These are phyloP conservation scores for Triticum urartu DNA, from an alignment of 176 grass and related monocot genomes.

Conservation along the genomic window DNA sequence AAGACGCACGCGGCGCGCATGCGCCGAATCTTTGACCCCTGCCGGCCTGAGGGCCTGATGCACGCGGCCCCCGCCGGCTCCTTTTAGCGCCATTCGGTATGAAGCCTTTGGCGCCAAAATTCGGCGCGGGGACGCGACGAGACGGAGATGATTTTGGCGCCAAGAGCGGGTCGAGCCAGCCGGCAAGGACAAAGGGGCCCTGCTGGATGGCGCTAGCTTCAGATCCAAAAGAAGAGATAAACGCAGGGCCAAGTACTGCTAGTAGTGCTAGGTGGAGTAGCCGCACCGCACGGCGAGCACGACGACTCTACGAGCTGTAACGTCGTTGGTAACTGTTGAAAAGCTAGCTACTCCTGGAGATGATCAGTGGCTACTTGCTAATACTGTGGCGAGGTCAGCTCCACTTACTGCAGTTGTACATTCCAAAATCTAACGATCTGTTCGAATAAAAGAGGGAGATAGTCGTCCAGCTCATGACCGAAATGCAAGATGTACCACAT, in stretches of 20 bases:
- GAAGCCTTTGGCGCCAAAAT: slow-evolving; percentile 24
- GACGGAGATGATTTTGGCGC: background rate
- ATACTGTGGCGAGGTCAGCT: background rate
- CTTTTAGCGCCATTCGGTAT: slow-evolving; percentile 12
- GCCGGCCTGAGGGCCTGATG: background rate
- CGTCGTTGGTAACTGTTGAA: background rate
- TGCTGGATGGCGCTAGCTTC: background rate
- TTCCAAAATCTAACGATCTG: too few relatives aligned
- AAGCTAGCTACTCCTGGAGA: background rate
- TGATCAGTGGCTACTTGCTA: background rate
- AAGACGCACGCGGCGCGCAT: background rate
- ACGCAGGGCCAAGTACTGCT: background rate
- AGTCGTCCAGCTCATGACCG: background rate
- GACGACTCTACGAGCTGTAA: background rate
- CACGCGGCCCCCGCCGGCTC: background rate
- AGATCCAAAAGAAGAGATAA: background rate
- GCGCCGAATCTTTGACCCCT: background rate
- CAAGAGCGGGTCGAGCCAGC: background rate
- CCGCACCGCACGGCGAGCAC: too few relatives aligned
- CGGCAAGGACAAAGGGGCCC: background rate
- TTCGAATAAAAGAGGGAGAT: background rate
- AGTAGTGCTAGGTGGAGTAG: background rate
- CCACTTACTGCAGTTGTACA: background rate
- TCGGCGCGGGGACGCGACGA: background rate
- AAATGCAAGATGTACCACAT: too few relatives aligned